Conservation (phyloP, 2,329 filamentous ascomycete genomes). For the Alternaria sp. region DNA sequence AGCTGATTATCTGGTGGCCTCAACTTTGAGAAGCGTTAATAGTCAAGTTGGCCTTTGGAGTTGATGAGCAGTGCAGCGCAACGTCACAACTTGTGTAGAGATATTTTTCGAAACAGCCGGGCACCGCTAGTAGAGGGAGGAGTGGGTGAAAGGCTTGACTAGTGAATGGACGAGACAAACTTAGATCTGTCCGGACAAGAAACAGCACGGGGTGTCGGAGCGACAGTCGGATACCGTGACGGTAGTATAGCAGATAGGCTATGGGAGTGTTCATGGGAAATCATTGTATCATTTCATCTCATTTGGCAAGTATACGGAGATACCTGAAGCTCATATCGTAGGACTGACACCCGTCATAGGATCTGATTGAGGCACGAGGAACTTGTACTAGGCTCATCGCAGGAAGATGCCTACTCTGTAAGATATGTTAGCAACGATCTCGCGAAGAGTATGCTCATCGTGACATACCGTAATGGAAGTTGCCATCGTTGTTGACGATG, state of each 20-base stretch:
- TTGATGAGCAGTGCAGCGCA: neutral
- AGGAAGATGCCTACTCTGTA: constrained; percentile 1
- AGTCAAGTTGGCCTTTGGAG: neutral
- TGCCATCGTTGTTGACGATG: constrained; percentile 63
- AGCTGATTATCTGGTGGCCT: neutral
- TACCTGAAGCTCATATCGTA: neutral
- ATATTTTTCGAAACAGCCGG: neutral
- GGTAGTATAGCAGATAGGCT: neutral
- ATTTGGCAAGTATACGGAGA: neutral
- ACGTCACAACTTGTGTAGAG: neutral
- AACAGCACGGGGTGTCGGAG: neutral
- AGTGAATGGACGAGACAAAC: neutral
- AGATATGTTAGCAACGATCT: neutral
- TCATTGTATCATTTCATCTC: neutral
- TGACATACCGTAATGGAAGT: constrained; percentile 31
- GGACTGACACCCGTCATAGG: neutral
- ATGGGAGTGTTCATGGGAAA: neutral
- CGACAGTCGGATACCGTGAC: neutral
- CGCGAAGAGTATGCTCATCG: too few relatives aligned
- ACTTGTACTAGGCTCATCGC: neutral
- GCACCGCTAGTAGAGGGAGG: too few relatives aligned
- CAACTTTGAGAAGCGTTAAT: neutral
- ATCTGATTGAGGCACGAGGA: neutral
- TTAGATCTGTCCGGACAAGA: neutral
- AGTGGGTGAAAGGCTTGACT: neutral